Base-by-base conservation (phyloP, 108 stramenopile species). In the Skeletonema potamos region DNA sequence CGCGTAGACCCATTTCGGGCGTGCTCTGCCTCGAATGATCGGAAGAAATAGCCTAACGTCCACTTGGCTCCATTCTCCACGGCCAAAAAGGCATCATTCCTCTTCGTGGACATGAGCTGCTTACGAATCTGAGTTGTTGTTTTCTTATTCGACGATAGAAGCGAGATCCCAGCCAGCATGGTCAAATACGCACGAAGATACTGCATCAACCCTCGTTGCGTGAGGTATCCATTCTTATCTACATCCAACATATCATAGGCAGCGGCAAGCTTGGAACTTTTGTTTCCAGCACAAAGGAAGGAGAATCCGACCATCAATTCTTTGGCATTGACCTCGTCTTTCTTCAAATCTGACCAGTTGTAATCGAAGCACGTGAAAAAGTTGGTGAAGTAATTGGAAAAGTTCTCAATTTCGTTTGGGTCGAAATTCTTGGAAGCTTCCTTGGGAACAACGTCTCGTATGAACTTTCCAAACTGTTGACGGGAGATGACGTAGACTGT, bases 201-300 rank as follows among this genome's bases (percentile, higher is more conserved):
- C 27, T 86, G 86, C 54, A 77, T 66, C 17, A 96, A 73, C 37
- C 87, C 87, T 1, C 80, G 68, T 43, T 84, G 82, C 6, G 87
- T 87, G 32, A 96, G 63, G 20, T 84, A 84, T 15, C 79, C 82
- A 17, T 66, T 59, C 29, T 63, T 68, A 20, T 77, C 59, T 9
- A 81, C 81, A 66, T 90, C 88, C n/a, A 94, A 67, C 58, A 92
- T 46, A 28, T 91, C 88, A 74, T 88, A 94, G 9, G 89, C 91
- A 13, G 82, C 87, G 0, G 86, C 87, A 8, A 94, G 77, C 51
- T 88, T 92, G 36, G 88, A 62, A 65, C 90, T 91, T 73, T 97
- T 97, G 73, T 92, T 94, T 6, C 96, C 96, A 22, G 87, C 84
- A 59, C 90, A 92, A 24, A 97, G 79, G 62, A 95, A 85, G 17